These are phyloP conservation scores for Boletus subparvulus DNA, from an alignment of 768 basidiomycete species.

Conservation along the genomic window DNA sequence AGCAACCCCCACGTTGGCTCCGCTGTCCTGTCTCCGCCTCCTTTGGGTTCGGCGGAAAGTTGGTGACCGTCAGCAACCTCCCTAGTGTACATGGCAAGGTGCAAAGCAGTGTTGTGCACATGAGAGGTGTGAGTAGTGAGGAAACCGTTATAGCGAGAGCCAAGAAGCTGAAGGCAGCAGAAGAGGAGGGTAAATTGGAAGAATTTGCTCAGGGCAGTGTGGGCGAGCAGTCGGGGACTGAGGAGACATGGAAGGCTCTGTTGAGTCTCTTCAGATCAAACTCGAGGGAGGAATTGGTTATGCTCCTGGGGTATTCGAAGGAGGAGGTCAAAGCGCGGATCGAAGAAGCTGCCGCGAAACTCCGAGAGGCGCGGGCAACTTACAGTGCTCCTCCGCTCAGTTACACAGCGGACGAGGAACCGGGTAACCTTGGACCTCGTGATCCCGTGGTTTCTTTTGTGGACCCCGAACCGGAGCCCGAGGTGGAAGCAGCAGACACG, in stretches of 20 bases:
- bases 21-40: constrained; percentile 76
- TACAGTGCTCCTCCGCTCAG: constrained; percentile 31
- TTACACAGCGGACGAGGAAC: constrained; percentile 39
- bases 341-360: constrained; percentile 74
- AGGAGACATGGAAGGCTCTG: constrained; percentile 85
- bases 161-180: constrained; percentile 58
- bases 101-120: constrained; percentile 79
- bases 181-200: constrained; percentile 56
- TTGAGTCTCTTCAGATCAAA: constrained; percentile 84
- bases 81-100: constrained; percentile 69
- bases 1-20: constrained; percentile 97
- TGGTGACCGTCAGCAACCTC: constrained; percentile 81
- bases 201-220: constrained; percentile 65
- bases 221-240: constrained; percentile 29
- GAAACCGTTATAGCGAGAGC: constrained; percentile 72
- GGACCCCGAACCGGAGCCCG: constrained; percentile 51
- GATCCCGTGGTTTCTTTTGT: constrained; percentile 84
- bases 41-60: constrained; percentile 90
- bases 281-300: constrained; percentile 87
- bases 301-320: constrained; percentile 90
- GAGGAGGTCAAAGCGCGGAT: constrained; percentile 77
- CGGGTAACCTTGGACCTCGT: constrained; percentile 48
- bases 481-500: constrained; percentile 26
- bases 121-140: constrained; percentile 79
- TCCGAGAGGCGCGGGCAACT: constrained; percentile 46